Evolutionary conservation across 1,139 yeast genomes (phyloP).

Genomic region (Lodderomyces elongisporus): DNA sequence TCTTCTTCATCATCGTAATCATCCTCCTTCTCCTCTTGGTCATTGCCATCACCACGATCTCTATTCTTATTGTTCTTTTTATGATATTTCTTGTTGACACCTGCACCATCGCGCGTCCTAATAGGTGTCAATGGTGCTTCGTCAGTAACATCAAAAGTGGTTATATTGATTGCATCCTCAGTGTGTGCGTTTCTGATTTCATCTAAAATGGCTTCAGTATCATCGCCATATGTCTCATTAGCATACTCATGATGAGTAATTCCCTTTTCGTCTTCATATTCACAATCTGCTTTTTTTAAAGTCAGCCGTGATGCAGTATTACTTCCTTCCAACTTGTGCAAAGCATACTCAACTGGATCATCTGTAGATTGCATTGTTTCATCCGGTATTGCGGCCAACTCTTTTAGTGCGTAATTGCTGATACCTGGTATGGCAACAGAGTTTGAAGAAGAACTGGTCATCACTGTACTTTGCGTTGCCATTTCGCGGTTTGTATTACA

Average conservation of each 20-base stretch:
- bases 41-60: no score
- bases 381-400: conserved; percentile 77
- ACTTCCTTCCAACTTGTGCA: conserved; percentile 73
- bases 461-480: conserved; percentile 7
- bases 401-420: conserved; percentile 57
- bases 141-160: conserved; percentile 18
- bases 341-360: conserved; percentile 67
- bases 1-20: background rate
- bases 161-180: conserved; percentile 31
- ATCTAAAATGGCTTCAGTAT: conserved; percentile 35
- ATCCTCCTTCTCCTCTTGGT: background rate
- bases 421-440: conserved; percentile 58
- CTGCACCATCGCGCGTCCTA: conserved; percentile 3
- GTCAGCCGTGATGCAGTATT: conserved; percentile 16
- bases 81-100: background rate
- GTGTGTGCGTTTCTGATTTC: conserved; percentile 42
- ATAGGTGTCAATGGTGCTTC: conserved; percentile 30
- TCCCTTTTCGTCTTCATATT: conserved; percentile 1
- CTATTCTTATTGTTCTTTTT: background rate
- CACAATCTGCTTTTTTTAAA: conserved; percentile 2
- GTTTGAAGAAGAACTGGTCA: conserved; percentile 18
- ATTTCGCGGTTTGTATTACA: conserved; percentile 18
- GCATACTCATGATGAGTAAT: no score
- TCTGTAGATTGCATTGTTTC: conserved; percentile 55
- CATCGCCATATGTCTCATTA: conserved; percentile 10